Base-by-base conservation (phyloP, 2,329 filamentous ascomycete species). In the Microsporum canis region DNA sequence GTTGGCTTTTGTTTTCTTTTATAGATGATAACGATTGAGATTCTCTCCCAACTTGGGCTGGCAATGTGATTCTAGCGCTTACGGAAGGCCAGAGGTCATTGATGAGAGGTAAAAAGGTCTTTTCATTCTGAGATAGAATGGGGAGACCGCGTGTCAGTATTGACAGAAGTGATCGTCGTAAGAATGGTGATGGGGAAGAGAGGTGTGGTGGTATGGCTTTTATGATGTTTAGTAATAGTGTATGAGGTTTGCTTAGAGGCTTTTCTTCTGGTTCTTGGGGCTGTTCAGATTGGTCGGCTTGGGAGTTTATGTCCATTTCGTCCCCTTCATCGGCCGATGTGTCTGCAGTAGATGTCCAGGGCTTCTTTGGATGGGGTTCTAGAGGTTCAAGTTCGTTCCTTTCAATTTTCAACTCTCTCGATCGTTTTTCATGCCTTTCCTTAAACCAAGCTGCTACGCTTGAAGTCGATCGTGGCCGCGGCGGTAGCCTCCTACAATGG, bases 71-170 rank as follows among this genome's bases (percentile, higher is more conserved):
- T 53, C 72, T 68, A 2, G 70, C 66, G 10, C 71, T 71, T 3
- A 96, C 77, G 5, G 95, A 87, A 0, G 91, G 91, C 92, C 92
- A 99, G 5, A 97, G 78, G 2, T 88, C 86, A 72, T 97, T 94
- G 66, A 97, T 85, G 0, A 97, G 80, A 0, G 94, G 94, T 1
- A 99, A 76, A 71, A 96, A 96, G 0, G 85, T 84, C 63, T 91
- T 85, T 70, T 96, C 88, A 66, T 96, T 85, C 2, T 79, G 79
- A 0, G 87, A 83, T 2, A 99, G 82, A 0, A 88, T 81, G 0
- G 86, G 83, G 3, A 87, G 82, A 2, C 90, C 86, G 0, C 85
- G 89, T 31, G 81, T 77, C 10, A 97, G 82, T 4, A 97, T 83
- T 14, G 84, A 82, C 7, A 99, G 82, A 2, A 99, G 80, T 0